Evolutionary conservation across 306 rosid species (phyloP).

Genomic region (Sphenostylis stenocarpa): DNA sequence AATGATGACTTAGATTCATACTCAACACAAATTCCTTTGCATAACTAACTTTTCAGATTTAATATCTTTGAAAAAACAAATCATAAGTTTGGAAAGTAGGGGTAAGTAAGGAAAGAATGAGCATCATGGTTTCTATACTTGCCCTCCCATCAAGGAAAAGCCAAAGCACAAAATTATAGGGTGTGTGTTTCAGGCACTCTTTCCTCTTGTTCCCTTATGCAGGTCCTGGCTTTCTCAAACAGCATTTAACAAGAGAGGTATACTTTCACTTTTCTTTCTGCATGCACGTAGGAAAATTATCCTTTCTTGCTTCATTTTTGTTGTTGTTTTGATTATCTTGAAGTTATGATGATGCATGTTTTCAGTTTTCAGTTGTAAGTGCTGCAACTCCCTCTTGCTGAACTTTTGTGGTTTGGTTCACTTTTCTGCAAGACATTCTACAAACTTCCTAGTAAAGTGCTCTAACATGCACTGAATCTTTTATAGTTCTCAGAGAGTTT

Average conservation of each 20-base stretch:
- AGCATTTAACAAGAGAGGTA: conserved; percentile 17
- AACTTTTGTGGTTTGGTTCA: neutral
- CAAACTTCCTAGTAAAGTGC: neutral
- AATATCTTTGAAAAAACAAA: no score
- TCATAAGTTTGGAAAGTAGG: no score
- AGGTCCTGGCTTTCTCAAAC: conserved; percentile 21
- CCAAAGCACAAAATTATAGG: conserved; percentile 19
- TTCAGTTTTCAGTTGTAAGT: neutral
- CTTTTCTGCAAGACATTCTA: neutral
- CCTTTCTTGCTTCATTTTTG: neutral
- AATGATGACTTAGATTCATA: no score
- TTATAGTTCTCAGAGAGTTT: neutral
- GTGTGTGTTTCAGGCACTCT: neutral
- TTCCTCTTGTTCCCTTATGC: neutral
- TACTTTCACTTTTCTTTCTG: neutral
- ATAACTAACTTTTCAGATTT: no score
- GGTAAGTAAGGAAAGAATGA: conserved; percentile 33
- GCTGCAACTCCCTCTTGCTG: neutral
- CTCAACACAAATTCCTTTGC: no score
- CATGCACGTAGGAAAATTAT: neutral
- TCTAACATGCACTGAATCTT: neutral
- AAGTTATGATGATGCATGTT: neutral
- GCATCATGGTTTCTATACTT: conserved; percentile 2
- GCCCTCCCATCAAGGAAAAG: neutral
- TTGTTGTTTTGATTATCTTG: neutral